phyloP scores from a whole-genome alignment of 306 rosid genomes.

The Quercus mongolica region DNA sequence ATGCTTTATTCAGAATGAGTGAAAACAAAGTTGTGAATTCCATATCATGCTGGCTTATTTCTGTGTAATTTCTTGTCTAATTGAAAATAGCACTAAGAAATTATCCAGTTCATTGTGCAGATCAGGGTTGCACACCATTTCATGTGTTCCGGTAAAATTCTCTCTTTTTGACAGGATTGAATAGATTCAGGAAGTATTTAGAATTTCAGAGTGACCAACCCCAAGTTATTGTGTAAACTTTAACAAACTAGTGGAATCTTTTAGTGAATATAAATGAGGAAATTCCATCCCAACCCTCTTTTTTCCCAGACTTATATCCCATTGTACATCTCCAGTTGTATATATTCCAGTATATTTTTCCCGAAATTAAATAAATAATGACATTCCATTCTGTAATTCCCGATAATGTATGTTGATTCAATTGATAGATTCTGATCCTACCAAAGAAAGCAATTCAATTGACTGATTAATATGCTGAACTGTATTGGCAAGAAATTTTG shows the following conservation, averaged over 20 bases:
- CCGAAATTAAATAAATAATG: not conserved
- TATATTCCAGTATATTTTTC: not conserved
- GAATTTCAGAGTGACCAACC: not conserved
- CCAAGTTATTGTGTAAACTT: not conserved
- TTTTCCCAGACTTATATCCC: not conserved
- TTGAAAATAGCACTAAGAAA: not conserved
- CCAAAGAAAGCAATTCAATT: not conserved
- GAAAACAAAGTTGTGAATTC: not conserved
- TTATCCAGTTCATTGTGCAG: not conserved
- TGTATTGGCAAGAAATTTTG: not conserved
- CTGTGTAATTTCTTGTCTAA: not conserved
- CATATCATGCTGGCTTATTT: not conserved
- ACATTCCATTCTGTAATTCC: not conserved
- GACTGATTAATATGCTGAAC: not conserved
- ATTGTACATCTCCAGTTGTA: not conserved
- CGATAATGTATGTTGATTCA: not conserved
- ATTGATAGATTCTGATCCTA: not conserved
- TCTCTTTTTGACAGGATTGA: not conserved
- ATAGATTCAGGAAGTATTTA: not conserved
- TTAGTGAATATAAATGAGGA: not conserved
- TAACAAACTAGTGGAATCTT: not conserved
- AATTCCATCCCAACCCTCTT: not conserved
- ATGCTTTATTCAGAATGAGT: not conserved
- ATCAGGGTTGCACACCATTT: not conserved
- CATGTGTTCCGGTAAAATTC: not conserved